Evolutionary conservation across 1,284 basidiomycete species (phyloP).

Genomic region (Ustilago tritici): DNA sequence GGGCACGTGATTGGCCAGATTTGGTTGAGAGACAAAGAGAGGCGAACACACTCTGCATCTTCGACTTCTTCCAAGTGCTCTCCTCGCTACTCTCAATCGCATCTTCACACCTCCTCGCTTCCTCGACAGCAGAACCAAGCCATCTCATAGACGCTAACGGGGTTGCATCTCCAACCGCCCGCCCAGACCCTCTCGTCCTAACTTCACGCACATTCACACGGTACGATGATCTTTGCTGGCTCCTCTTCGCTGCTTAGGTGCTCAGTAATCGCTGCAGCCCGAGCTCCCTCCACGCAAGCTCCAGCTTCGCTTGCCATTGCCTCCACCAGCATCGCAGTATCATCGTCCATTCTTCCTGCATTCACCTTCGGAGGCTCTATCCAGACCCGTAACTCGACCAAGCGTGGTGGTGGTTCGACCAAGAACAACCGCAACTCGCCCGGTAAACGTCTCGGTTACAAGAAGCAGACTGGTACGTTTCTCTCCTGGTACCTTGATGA

Average conservation of each 20-base stretch:
- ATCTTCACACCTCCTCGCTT: neutral
- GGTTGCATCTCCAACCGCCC: too few species aligned
- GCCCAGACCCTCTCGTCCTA: neutral
- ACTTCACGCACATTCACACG: neutral
- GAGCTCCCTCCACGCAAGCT: slow-evolving; percentile 24
- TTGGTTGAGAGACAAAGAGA: slow-evolving; percentile 7
- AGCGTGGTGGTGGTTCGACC: slow-evolving; percentile 67
- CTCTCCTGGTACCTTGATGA: neutral
- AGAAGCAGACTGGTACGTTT: slow-evolving; percentile 56
- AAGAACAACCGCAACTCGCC: slow-evolving; percentile 69
- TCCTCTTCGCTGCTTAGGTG: slow-evolving; percentile 35
- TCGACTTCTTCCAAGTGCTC: neutral
- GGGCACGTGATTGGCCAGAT: slow-evolving; percentile 31
- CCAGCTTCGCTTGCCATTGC: slow-evolving; percentile 58
- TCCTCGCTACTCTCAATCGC: neutral
- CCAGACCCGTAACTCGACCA: slow-evolving; percentile 69
- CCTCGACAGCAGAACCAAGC: neutral
- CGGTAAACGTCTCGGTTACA: slow-evolving; percentile 68
- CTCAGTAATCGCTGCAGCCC: slow-evolving; percentile 27
- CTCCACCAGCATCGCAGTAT: slow-evolving; percentile 27
- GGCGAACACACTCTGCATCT: neutral
- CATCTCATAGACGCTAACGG: too few species aligned
- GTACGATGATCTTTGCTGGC: slow-evolving; percentile 28
- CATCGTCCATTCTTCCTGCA: slow-evolving; percentile 40
- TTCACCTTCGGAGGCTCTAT: slow-evolving; percentile 64